Evolutionary conservation across 352 stramenopile genomes (phyloP).

Genomic region (Pythium diclinum): DNA sequence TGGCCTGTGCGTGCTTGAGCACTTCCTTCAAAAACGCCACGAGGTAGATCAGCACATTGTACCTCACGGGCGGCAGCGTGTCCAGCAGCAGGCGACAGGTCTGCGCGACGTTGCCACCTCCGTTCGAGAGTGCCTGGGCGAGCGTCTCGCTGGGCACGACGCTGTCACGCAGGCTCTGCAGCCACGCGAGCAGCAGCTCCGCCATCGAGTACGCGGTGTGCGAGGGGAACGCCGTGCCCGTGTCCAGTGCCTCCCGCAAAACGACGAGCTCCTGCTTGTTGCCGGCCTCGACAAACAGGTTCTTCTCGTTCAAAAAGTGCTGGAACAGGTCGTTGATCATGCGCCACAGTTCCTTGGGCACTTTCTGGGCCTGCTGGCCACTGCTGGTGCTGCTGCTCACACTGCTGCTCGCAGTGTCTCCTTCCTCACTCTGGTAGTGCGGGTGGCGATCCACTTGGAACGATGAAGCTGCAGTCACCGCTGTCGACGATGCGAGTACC

Average conservation of each 20-base stretch:
- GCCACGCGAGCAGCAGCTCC: slow-evolving; percentile 88
- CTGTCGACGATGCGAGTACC: slow-evolving; percentile 10
- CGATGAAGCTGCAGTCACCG: not conserved
- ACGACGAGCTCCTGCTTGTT: slow-evolving; percentile 63
- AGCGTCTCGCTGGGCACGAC: slow-evolving; percentile 87
- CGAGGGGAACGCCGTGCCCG: slow-evolving; percentile 74
- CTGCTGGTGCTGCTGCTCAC: slow-evolving; percentile 14
- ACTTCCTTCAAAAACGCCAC: slow-evolving; percentile 96
- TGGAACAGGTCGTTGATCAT: slow-evolving; percentile 96
- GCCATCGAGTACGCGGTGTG: slow-evolving; percentile 89
- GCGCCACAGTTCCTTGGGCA: slow-evolving; percentile 97
- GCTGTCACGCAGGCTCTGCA: slow-evolving; percentile 87
- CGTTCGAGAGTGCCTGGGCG: slow-evolving; percentile 48
- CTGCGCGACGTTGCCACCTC: slow-evolving; percentile 78
- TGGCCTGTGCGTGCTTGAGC: slow-evolving; percentile 61
- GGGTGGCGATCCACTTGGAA: slow-evolving; percentile 28
- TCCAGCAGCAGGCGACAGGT: slow-evolving; percentile 65
- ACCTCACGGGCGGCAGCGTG: slow-evolving; percentile 90
- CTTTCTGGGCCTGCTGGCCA: slow-evolving; percentile 45
- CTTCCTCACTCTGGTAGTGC: slow-evolving; percentile 7
- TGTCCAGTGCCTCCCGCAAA: slow-evolving; percentile 92
- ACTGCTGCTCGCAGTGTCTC: slow-evolving; percentile 36
- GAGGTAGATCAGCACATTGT: slow-evolving; percentile 98
- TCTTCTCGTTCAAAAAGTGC: slow-evolving; percentile 70
- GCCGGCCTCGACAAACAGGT: slow-evolving; percentile 78